phyloP scores from a whole-genome alignment of 1,139 yeast species.

The Pichia sp. region DNA sequence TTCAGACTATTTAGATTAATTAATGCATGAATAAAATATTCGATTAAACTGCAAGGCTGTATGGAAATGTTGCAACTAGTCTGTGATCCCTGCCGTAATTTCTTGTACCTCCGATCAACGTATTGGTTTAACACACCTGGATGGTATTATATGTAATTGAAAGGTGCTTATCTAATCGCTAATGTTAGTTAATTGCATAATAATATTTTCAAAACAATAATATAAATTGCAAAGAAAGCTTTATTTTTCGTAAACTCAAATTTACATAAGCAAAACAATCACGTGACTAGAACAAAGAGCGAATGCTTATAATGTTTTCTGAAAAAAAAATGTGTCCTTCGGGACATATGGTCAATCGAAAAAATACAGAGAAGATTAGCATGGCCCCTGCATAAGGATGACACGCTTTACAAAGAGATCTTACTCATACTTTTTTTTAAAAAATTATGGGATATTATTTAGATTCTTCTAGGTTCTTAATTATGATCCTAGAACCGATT shows the following conservation, averaged over 20 bases:
- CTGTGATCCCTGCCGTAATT: too few relatives aligned
- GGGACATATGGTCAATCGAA: slow-evolving; percentile 63
- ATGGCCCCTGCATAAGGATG: slow-evolving; percentile 99
- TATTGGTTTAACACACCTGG: too few relatives aligned
- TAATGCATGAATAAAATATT: not conserved
- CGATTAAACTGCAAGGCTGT: too few relatives aligned
- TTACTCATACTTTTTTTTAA: slow-evolving; percentile 63
- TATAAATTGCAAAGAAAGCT: not conserved
- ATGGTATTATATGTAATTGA: not conserved
- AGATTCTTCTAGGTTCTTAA: too few relatives aligned
- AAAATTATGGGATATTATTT: too few relatives aligned
- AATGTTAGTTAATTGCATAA: not conserved
- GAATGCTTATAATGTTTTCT: not conserved
- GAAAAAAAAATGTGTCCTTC: slow-evolving; percentile 10
- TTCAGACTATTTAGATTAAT: not conserved
- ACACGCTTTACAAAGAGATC: slow-evolving; percentile 96
- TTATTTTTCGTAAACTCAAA: not conserved
- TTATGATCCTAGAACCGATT: too few relatives aligned
- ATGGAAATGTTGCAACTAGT: too few relatives aligned
- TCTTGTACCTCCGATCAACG: too few relatives aligned
- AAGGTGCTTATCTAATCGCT: not conserved
- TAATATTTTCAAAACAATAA: not conserved
- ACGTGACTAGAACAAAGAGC: not conserved
- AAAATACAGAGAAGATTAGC: slow-evolving; percentile 98
- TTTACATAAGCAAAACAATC: not conserved